Evolutionary conservation across 140 eudicot species (phyloP), one percentile per base, ranked within the genome.

Genomic region (Ambrosia hybrid): DNA sequence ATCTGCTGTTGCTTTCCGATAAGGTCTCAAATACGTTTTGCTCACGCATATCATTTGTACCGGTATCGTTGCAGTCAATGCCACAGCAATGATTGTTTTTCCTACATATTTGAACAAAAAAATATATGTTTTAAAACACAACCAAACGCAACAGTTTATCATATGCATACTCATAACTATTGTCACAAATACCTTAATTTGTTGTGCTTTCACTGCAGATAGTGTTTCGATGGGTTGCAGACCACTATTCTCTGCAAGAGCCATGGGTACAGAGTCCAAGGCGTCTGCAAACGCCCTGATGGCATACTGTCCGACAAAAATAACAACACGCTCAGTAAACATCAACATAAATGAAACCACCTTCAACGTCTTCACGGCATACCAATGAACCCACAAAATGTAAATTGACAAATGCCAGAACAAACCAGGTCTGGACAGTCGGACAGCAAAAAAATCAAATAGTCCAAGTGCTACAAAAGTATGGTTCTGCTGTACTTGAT

Each of bases 1-100:
- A 95, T 75, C 87, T 95, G 99, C 65, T 95, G 99, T 79, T 95
- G 96, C 83, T 95, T 95, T 70, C 99, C 99, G 1, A 95, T 95
- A 95, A 78, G 36, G 99, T 86, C 82, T 95, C 99, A 9, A 95
- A 95, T 14, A 95, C 99, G 48, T 95, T 88, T 65, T 95, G 99
- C 86, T 95, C 95, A 34, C 91, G 90, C 99, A 95, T 95, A 79
- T 95, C 96, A 34, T 86, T 95, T 4, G 96, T 95, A 36, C 99
- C 99, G 39, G 82, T 83, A 48, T 95, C 99, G 45, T 86, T 95
- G 83, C 99, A 91, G 57, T 95, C 99, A 8, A 95, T 84, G 6
- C 99, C 99, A 77, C 87, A 95, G 84, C 95, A 91, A 7, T 83
- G 75, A 79, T 91, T 88, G 67, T 83, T 95, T 95, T 17, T 95